Conservation (phyloP, 2,329 filamentous ascomycete genomes). For the Keithomyces neogunnii region DNA sequence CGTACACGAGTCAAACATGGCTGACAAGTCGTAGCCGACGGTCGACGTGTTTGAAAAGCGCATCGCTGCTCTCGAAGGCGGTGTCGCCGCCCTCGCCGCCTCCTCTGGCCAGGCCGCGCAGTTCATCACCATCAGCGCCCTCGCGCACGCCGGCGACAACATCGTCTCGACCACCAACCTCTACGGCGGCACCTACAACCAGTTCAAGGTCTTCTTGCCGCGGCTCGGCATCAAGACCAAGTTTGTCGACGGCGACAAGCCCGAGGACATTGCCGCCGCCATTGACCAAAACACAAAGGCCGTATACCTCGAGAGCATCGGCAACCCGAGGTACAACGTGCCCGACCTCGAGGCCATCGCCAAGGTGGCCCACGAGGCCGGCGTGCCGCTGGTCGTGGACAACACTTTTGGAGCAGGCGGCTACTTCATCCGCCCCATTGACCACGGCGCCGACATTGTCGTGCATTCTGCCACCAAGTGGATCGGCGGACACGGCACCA, state of each 20-base stretch:
- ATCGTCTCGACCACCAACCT: conserved; percentile 85
- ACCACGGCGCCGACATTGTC: conserved; percentile 87
- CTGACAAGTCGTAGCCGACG: conserved; percentile 53
- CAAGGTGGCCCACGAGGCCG: conserved; percentile 63
- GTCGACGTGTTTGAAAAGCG: conserved; percentile 95
- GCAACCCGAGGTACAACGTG: conserved; percentile 88
- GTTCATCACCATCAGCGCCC: conserved; percentile 77
- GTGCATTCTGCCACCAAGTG: conserved; percentile 94
- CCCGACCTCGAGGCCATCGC: conserved; percentile 84
- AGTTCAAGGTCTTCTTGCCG: conserved; percentile 85
- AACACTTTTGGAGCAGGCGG: conserved; percentile 95
- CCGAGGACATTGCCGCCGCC: conserved; percentile 67
- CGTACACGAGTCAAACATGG: too few relatives aligned
- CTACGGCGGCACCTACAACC: conserved; percentile 95
- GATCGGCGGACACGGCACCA: conserved; percentile 94
- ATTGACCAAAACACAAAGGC: conserved; percentile 95
- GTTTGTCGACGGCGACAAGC: conserved; percentile 74
- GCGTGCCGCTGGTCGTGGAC: conserved; percentile 66
- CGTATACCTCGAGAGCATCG: conserved; percentile 85
- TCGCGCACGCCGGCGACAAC: conserved; percentile 87
- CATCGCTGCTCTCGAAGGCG: conserved; percentile 90
- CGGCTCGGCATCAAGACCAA: conserved; percentile 83
- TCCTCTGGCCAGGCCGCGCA: conserved; percentile 85
- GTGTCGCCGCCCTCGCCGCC: conserved; percentile 75
- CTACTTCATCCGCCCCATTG: conserved; percentile 78